Evolutionary conservation across 257 asterid genomes (phyloP).

Genomic region (Nicotiana tomentosiformis): DNA sequence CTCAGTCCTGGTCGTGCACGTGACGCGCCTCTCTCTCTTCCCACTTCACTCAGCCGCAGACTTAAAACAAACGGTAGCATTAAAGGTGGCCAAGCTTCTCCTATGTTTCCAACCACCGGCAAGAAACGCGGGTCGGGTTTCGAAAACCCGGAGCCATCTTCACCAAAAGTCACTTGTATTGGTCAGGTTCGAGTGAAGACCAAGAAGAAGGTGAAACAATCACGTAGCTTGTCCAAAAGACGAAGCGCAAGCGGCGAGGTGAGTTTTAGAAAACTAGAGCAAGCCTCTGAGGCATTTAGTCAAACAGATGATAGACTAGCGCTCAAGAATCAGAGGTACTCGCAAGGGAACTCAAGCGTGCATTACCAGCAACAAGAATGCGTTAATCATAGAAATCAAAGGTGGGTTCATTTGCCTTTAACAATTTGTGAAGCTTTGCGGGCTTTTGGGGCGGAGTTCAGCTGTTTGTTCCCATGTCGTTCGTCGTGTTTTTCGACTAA

Average conservation of each 20-base stretch:
- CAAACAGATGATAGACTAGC: slow-evolving; percentile 14
- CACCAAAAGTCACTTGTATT: slow-evolving; percentile 95
- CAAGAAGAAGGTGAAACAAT: slow-evolving; percentile 64
- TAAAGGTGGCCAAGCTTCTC: slow-evolving; percentile 76
- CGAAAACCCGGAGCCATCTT: slow-evolving; percentile 90
- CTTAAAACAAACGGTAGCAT: slow-evolving; percentile 66
- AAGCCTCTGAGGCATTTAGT: slow-evolving; percentile 13
- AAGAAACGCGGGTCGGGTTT: slow-evolving; percentile 58
- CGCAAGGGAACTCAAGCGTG: slow-evolving; percentile 22
- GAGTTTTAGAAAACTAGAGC: slow-evolving; percentile 53
- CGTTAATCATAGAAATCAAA: slow-evolving; percentile 59
- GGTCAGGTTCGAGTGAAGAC: slow-evolving; percentile 93
- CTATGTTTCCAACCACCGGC: slow-evolving; percentile 44
- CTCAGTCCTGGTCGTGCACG: slow-evolving; percentile 51
- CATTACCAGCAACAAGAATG: slow-evolving; percentile 53
- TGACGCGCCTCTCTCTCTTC: slow-evolving; percentile 51
- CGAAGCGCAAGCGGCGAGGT: slow-evolving; percentile 45
- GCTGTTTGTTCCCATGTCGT: slow-evolving; percentile 78
- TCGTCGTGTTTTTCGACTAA: slow-evolving; percentile 52
- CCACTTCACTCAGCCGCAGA: slow-evolving; percentile 80
- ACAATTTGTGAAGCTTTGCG: slow-evolving; percentile 83
- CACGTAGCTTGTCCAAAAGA: slow-evolving; percentile 55
- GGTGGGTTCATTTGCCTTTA: slow-evolving; percentile 86
- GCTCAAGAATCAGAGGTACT: slow-evolving; percentile 21
- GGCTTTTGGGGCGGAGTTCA: slow-evolving; percentile 63